phyloP scores from a whole-genome alignment of 352 stramenopile genomes.

The Globisporangium sylvaticum region DNA sequence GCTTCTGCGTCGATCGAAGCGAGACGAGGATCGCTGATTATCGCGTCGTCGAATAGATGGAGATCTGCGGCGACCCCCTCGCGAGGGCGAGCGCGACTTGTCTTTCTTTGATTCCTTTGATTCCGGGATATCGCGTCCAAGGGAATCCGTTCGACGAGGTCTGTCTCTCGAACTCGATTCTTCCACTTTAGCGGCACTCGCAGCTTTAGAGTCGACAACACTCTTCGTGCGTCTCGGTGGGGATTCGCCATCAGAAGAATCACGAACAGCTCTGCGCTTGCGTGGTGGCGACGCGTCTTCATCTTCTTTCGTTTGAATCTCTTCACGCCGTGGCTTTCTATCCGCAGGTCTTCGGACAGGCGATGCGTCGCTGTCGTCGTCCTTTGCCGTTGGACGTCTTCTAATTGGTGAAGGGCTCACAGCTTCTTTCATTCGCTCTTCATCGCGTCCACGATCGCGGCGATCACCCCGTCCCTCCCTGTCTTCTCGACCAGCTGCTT shows the following conservation, averaged over 20 bases:
- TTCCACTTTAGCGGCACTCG: neutral
- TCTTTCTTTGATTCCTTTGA: slow-evolving; percentile 1
- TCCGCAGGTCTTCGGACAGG: slow-evolving; percentile 15
- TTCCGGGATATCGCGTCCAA: slow-evolving; percentile 19
- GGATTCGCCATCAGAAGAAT: neutral
- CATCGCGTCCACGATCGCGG: neutral
- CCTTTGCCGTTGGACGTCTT: neutral
- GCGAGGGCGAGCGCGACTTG: neutral
- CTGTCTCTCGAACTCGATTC: neutral
- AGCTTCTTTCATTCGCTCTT: neutral
- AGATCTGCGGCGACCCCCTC: slow-evolving; percentile 6
- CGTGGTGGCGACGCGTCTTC: slow-evolving; percentile 22
- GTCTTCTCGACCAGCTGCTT: neutral
- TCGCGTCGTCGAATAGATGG: neutral
- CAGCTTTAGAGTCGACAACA: neutral
- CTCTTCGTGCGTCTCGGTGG: neutral
- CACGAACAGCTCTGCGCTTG: slow-evolving; percentile 2
- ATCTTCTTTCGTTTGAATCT: neutral
- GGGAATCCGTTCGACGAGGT: slow-evolving; percentile 19
- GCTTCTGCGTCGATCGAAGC: neutral
- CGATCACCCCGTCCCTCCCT: neutral
- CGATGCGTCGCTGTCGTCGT: slow-evolving; percentile 24
- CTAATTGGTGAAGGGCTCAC: neutral
- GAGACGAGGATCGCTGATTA: neutral
- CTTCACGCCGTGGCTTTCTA: slow-evolving; percentile 4